Conservation (phyloP, 2,329 filamentous ascomycete genomes). For the Aureobasidium sp. region DNA sequence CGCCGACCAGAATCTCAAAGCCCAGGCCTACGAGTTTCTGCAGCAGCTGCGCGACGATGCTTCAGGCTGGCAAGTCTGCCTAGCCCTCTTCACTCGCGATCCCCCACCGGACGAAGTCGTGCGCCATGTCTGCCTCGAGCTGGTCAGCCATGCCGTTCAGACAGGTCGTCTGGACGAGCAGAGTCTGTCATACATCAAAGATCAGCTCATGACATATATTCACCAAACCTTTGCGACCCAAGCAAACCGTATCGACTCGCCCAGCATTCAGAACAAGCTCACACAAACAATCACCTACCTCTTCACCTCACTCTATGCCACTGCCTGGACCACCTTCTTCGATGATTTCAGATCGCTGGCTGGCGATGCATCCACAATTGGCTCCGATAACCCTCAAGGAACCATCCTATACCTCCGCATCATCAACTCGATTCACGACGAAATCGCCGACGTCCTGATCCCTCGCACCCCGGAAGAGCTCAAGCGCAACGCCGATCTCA, state of each 20-base stretch:
- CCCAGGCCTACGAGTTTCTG: constrained; percentile 74
- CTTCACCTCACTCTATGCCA: constrained; percentile 78
- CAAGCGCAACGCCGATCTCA: constrained; percentile 80
- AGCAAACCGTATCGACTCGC: constrained; percentile 54
- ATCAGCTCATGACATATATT: constrained; percentile 75
- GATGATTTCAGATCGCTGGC: constrained; percentile 81
- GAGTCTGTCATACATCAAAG: constrained; percentile 68
- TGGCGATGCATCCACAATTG: constrained; percentile 48
- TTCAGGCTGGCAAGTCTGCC: constrained; percentile 84
- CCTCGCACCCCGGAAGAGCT: constrained; percentile 70
- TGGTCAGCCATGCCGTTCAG: constrained; percentile 87
- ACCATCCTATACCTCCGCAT: constrained; percentile 85
- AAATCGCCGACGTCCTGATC: constrained; percentile 89
- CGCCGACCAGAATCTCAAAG: constrained; percentile 67
- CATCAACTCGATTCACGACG: constrained; percentile 85
- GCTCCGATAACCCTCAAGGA: constrained; percentile 62
- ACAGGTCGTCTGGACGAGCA: constrained; percentile 66
- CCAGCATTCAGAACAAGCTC: constrained; percentile 88
- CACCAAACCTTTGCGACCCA: constrained; percentile 62
- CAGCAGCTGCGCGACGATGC: constrained; percentile 73
- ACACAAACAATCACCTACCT: constrained; percentile 93
- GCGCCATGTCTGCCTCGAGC: constrained; percentile 81
- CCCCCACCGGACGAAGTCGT: constrained; percentile 75
- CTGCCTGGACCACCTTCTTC: constrained; percentile 83
- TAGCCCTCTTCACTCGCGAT: constrained; percentile 72